These are phyloP conservation scores for Pseudohalonectria lignicola DNA, from an alignment of 2,329 filamentous ascomycete genomes.

Conservation along the genomic window DNA sequence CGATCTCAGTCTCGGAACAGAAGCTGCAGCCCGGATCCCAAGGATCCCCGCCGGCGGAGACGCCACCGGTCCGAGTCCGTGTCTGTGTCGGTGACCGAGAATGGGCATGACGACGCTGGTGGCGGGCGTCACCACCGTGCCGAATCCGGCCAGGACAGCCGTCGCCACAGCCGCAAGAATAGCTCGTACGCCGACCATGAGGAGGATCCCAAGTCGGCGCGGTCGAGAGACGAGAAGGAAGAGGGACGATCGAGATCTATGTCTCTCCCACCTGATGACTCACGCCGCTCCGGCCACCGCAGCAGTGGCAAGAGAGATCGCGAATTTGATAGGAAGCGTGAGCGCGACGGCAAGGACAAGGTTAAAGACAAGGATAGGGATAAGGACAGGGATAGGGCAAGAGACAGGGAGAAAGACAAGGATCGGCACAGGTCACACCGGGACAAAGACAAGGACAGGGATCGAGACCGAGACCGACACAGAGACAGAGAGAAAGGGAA, in stretches of 20 bases:
- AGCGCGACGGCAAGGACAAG: neutral
- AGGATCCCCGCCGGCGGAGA: constrained; percentile 34
- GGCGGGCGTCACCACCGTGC: too few relatives aligned
- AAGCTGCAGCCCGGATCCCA: constrained; percentile 31
- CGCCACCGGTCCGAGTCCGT: constrained; percentile 42
- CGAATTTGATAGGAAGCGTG: constrained; percentile 26
- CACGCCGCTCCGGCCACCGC: constrained; percentile 45
- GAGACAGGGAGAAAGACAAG: constrained; percentile 27
- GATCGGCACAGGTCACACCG: constrained; percentile 24
- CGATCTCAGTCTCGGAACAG: constrained; percentile 20
- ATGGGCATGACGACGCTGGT: too few relatives aligned
- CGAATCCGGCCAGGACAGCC: too few relatives aligned
- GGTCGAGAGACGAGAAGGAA: constrained; percentile 26
- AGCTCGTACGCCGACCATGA: constrained; percentile 31
- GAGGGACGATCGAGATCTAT: constrained; percentile 40
- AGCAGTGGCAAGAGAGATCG: constrained; percentile 44
- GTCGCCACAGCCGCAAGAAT: constrained; percentile 35
- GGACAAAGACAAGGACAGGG: constrained; percentile 22
- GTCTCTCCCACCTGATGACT: constrained; percentile 52
- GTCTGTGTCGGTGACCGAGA: too few relatives aligned
- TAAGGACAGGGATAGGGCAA: constrained; percentile 10
- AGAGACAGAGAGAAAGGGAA: constrained; percentile 29
- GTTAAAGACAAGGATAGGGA: neutral
- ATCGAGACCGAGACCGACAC: constrained; percentile 20
- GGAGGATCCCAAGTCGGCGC: constrained; percentile 26